Conservation (phyloP, 331 rosid species). For the Malus hybrid region DNA sequence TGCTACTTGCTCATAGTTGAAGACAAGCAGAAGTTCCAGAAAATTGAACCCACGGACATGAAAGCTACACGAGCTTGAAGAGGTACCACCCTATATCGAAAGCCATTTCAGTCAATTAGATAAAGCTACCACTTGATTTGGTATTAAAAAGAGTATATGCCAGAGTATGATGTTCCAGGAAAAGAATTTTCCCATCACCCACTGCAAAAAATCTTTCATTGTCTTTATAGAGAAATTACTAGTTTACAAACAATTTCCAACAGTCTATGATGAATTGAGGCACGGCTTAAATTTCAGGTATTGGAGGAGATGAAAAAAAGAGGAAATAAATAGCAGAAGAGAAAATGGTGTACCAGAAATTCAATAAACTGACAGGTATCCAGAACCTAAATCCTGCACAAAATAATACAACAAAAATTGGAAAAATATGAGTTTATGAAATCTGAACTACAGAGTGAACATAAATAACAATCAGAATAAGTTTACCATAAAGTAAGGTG, state of each 20-base stretch:
- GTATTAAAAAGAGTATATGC: neutral
- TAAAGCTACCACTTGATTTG: neutral
- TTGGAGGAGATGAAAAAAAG: neutral
- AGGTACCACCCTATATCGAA: conserved; percentile 70
- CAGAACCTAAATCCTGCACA: conserved; percentile 88
- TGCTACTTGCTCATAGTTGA: conserved; percentile 77
- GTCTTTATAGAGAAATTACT: neutral
- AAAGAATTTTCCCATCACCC: neutral
- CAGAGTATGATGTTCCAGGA: neutral
- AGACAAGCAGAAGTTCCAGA: conserved; percentile 89
- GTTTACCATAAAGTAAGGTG: conserved; percentile 62
- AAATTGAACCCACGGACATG: conserved; percentile 84
- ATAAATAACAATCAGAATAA: neutral
- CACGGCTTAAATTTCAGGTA: neutral
- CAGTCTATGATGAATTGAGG: too few species aligned
- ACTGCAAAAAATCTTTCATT: neutral
- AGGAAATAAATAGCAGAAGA: neutral
- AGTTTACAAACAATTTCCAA: neutral
- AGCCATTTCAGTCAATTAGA: neutral
- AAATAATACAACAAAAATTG: neutral
- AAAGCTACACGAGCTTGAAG: conserved; percentile 89
- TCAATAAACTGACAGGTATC: conserved; percentile 83
- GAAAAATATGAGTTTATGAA: neutral
- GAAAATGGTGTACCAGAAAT: conserved; percentile 55
- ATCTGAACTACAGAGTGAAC: conserved; percentile 3